Base-by-base conservation (phyloP, 345 rosid genomes). In the Passiflora organensis region DNA sequence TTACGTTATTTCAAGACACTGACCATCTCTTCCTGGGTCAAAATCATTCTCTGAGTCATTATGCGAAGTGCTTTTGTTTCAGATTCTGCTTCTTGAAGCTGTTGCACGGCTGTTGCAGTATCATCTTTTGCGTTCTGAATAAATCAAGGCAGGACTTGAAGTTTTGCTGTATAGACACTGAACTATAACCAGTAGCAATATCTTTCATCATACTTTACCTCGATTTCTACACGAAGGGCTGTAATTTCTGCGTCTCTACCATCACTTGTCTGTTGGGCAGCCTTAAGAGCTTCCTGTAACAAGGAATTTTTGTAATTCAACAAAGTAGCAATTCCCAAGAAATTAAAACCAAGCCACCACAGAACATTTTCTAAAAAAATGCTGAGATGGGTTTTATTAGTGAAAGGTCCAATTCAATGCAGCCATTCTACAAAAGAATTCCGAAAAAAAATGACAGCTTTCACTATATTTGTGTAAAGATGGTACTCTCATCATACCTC, bases 11-110 rank as follows among this genome's bases (percentile, higher is more conserved):
- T 58, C 39, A 51, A 56, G 36, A 22, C 19, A 76, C 80, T 59
- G 60, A 94, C 99, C 97, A 94, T 86, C 72, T 89, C 95, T 63
- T 89, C 95, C 63, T 84, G 87, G 17, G 89, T 80, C 76, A 89
- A 78, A 64, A 86, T 78, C 97, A 89, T 86, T 73, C 97, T 80
- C 58, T 89, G 97, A 32, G 97, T 89, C 97, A 89, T 85, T 47
- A 78, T 73, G 43, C 83, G 90, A 55, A 94, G 82, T 42, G 90
- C 77, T 72, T 87, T 89, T 10, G 89, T 68, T 67, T 94, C 99
- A 55, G 89, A 78, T 72, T 94, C 97, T 44, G 95, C 91, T 78
- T 85, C 96, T 59, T 5, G 81, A 48, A 89, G 72, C 75, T 76
- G 90, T 56, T 87, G 90, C 55, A 59, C 62, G 62, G 87, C 82